Conservation (phyloP, 164 flowering plant species). For the Echeveria elegans region DNA sequence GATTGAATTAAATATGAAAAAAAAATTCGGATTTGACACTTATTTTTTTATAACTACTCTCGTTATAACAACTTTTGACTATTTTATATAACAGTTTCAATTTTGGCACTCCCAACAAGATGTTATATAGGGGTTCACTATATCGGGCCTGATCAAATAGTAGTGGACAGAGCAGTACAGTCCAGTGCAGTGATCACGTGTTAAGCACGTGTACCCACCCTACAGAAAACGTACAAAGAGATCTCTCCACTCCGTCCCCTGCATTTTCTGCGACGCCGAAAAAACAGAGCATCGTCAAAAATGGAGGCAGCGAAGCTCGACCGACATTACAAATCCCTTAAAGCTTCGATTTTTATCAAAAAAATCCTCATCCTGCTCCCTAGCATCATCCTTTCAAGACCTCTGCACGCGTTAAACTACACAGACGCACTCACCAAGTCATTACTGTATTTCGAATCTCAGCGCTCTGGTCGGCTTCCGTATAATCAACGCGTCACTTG, state of each 20-base stretch:
- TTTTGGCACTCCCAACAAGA: too few species aligned
- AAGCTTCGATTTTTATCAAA: constrained; percentile 7
- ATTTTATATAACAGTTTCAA: too few species aligned
- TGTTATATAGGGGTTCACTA: too few species aligned
- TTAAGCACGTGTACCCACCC: not conserved
- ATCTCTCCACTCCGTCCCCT: not conserved
- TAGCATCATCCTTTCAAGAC: not conserved
- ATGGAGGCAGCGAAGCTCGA: not conserved
- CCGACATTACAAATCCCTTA: not conserved
- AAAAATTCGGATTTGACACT: too few species aligned
- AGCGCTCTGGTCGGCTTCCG: constrained; percentile 45
- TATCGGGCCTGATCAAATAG: too few species aligned
- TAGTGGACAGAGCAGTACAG: too few species aligned
- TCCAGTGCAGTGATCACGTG: not conserved
- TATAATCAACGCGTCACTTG: constrained; percentile 43
- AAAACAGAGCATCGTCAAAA: constrained; percentile 4
- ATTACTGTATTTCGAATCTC: constrained; percentile 43
- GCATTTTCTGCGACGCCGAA: not conserved
- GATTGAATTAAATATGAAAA: too few species aligned
- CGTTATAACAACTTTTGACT: too few species aligned
- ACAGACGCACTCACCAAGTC: constrained; percentile 36
- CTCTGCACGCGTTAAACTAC: constrained; percentile 19
- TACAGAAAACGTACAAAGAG: not conserved
- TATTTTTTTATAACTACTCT: too few species aligned
- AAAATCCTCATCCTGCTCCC: not conserved